phyloP scores from a whole-genome alignment of 805 yeast species.

The Diddensiella caesifluorescens region DNA sequence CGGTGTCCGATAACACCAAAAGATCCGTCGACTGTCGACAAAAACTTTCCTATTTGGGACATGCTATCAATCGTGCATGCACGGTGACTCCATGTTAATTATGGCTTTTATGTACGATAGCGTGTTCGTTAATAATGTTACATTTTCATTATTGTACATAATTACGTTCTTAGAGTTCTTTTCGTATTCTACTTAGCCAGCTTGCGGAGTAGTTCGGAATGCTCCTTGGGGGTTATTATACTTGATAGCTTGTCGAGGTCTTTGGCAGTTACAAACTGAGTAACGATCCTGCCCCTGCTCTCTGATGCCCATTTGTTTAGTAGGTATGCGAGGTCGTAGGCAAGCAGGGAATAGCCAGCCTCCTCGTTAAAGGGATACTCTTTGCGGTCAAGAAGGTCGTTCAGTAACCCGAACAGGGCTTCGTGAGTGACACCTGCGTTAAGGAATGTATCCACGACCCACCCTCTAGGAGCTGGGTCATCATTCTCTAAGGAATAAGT shows the following conservation, averaged over 20 bases:
- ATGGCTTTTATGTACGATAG: too few species aligned
- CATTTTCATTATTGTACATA: neutral
- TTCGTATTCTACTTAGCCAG: neutral
- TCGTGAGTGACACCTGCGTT: constrained; percentile 32
- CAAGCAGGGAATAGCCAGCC: constrained; percentile 20
- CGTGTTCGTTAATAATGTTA: too few species aligned
- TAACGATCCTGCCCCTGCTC: constrained; percentile 5
- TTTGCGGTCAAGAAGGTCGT: constrained; percentile 27
- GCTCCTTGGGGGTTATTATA: neutral
- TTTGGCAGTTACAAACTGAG: constrained; percentile 5
- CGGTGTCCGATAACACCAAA: too few species aligned
- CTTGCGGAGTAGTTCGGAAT: neutral
- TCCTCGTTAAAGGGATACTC: constrained; percentile 31
- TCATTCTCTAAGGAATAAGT: constrained; percentile 45
- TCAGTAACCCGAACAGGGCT: constrained; percentile 25
- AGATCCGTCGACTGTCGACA: too few species aligned
- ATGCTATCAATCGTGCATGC: too few species aligned
- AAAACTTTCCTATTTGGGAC: too few species aligned
- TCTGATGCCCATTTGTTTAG: constrained; percentile 22
- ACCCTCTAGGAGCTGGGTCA: constrained; percentile 29
- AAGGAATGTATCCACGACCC: constrained; percentile 36
- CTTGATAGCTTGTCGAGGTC: neutral
- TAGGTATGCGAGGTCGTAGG: constrained; percentile 26
- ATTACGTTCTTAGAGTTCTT: neutral
- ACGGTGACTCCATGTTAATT: too few species aligned